Base-by-base conservation (phyloP, 2,329 filamentous ascomycete genomes). In the Fonsecaea multimorphosa region DNA sequence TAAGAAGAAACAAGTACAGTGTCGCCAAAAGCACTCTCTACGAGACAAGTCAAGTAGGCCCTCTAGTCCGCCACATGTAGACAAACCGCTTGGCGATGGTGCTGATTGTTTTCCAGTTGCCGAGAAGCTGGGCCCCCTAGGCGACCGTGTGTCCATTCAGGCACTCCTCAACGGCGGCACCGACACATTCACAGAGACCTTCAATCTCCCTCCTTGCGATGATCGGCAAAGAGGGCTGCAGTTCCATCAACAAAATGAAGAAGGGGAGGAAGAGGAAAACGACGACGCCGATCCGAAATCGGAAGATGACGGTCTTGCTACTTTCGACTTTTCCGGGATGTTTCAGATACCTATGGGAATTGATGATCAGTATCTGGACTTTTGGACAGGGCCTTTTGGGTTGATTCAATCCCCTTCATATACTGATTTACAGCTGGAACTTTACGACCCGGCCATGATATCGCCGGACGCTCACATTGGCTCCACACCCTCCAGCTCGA, bases 101-200 rank as follows among this genome's bases (percentile, higher is more conserved):
- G 40, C 49, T 54, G 38, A 61, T 44, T 34, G 9, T 44, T 1
- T 5, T 19, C 16, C 38, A 58, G 31, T 31, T 31, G 34, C 14
- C 34, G 56, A 68, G 14, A 62, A 46, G 19, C 31, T 66, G 27
- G 62, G n/a, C 12, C 58, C 55, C n/a, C 22, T 61, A 27, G 63
- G 70, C 31, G 79, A 82, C 69, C 76, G 79, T 49, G 80, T 79
- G 12, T 82, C 80, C 6, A 82, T 82, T 70, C 78, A 78, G 61
- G 81, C 81, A 34, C 76, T 82, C 8, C 72, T 82, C 5, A 82
- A 82, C 69, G 76, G 75, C 22, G 80, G 80, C 38, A 79, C 77
- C 5, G 79, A 81, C 56, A 80, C 78, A 63, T 82, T 82, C 63
- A 81, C 80, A 0, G 78, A 81, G 64, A 74, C 75, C 16, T 82